Percentiles rank a stretch among this genome's conserved stretches.
Conservation (phyloP, 2,329 filamentous ascomycete species). For the Capronia epimyces region DNA sequence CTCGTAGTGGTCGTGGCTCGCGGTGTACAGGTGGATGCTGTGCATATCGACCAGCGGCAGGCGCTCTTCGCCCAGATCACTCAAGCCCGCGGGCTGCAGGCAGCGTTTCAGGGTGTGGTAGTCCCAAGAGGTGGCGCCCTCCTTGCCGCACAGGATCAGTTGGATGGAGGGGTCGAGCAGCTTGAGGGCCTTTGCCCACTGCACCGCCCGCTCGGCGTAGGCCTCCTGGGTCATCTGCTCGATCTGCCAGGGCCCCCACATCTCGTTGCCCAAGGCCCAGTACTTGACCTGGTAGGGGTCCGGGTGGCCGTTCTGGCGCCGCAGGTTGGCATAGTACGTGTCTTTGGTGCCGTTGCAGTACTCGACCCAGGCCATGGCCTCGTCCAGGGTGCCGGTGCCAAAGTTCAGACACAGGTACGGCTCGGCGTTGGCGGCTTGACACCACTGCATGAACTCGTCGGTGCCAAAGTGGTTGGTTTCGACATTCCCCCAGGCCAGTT, state of each 20-base stretch:
- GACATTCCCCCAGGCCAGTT: constrained; percentile 67
- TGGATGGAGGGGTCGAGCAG: constrained; percentile 58
- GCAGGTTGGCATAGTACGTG: constrained; percentile 75
- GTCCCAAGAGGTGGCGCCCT: constrained; percentile 66
- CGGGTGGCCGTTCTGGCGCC: constrained; percentile 66
- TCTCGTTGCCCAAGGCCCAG: constrained; percentile 77
- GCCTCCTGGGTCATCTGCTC: constrained; percentile 56
- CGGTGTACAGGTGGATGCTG: constrained; percentile 73
- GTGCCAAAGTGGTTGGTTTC: constrained; percentile 78
- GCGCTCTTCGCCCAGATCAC: constrained; percentile 34
- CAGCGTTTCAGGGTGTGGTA: constrained; percentile 66
- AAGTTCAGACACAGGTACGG: constrained; percentile 78
- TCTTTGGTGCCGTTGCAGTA: constrained; percentile 77
- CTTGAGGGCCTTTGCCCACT: constrained; percentile 35
- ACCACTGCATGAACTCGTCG: constrained; percentile 82
- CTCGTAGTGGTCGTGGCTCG: constrained; percentile 46
- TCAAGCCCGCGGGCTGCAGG: constrained; percentile 47
- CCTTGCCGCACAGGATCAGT: constrained; percentile 70
- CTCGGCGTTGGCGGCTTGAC: constrained; percentile 64
- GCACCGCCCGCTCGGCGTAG: constrained; percentile 51
- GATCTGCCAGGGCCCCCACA: constrained; percentile 56
- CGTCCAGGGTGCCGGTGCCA: constrained; percentile 59
- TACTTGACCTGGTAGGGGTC: constrained; percentile 78
- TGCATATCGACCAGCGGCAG: constrained; percentile 65
- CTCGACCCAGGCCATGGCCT: constrained; percentile 62